Conservation (phyloP, 805 yeast genomes). For the Brettanomyces nanus region DNA sequence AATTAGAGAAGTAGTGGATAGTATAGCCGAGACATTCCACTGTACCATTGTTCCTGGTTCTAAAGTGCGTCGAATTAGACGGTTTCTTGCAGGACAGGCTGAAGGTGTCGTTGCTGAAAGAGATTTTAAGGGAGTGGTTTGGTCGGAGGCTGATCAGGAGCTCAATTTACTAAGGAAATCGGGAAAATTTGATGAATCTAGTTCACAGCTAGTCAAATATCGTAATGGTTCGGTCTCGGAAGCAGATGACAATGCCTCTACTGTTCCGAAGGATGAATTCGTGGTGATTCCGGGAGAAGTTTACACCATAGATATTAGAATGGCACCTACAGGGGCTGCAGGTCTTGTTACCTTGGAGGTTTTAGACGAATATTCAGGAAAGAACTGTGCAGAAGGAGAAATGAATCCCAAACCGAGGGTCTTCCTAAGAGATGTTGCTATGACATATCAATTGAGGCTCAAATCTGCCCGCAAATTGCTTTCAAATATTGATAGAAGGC, state of each 20-base stretch:
- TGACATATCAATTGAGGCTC: slow-evolving; percentile 67
- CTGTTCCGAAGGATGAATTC: slow-evolving; percentile 67
- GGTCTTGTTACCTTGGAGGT: slow-evolving; percentile 66
- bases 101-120: slow-evolving; percentile 87
- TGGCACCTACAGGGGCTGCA: slow-evolving; percentile 50
- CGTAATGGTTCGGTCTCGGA: slow-evolving; percentile 28
- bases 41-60: slow-evolving; percentile 90
- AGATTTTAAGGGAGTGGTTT: slow-evolving; percentile 86
- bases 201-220: slow-evolving; percentile 31
- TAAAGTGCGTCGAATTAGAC: slow-evolving; percentile 80
- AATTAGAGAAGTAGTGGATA: slow-evolving; percentile 71
- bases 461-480: slow-evolving; percentile 66
- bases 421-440: slow-evolving; percentile 81
- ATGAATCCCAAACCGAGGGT: slow-evolving; percentile 61
- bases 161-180: slow-evolving; percentile 40
- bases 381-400: slow-evolving; percentile 43
- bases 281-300: slow-evolving; percentile 74
- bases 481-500: slow-evolving; percentile 57
- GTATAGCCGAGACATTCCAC: slow-evolving; percentile 76
- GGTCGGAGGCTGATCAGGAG: slow-evolving; percentile 82
- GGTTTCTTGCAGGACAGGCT: slow-evolving; percentile 94
- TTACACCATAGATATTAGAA: slow-evolving; percentile 72
- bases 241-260: slow-evolving; percentile 37
- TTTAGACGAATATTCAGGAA: slow-evolving; percentile 56
- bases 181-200: slow-evolving; percentile 23